Conservation (phyloP, 2,329 filamentous ascomycete species). For the Paecilomyces sp. region DNA sequence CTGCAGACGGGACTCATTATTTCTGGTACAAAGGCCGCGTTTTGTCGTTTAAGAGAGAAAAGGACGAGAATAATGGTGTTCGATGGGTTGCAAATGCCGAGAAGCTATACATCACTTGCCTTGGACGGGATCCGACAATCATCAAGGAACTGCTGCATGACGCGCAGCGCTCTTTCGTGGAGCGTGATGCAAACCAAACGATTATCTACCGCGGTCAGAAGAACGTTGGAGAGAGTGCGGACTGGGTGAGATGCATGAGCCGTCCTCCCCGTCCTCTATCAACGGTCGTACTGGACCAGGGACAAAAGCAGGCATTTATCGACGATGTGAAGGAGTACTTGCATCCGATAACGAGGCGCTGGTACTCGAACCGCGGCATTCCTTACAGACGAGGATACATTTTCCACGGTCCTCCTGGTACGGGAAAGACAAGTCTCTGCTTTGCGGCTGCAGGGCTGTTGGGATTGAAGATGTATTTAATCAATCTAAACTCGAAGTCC, state of each 20-base stretch:
- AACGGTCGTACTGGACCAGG: constrained; percentile 47
- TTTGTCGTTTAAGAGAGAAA: constrained; percentile 33
- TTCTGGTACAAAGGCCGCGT: constrained; percentile 59
- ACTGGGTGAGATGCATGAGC: constrained; percentile 31
- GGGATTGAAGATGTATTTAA: constrained; percentile 64
- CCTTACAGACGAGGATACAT: constrained; percentile 81
- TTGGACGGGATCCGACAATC: constrained; percentile 26
- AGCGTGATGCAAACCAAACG: constrained; percentile 27
- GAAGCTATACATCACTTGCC: constrained; percentile 25
- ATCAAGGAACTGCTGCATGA: constrained; percentile 28
- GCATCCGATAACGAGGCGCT: constrained; percentile 49
- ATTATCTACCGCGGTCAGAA: constrained; percentile 31
- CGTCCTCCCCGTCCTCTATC: constrained; percentile 45
- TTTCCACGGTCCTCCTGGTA: constrained; percentile 72
- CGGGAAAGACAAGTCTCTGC: constrained; percentile 68
- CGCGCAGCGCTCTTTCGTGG: constrained; percentile 28
- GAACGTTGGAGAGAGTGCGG: constrained; percentile 10
- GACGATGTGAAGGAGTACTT: constrained; percentile 52
- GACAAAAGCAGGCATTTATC: constrained; percentile 44
- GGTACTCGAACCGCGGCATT: constrained; percentile 77
- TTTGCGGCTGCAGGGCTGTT: constrained; percentile 65
- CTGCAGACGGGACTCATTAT: constrained; percentile 58
- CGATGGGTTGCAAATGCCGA: constrained; percentile 19
- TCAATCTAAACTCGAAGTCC: constrained; percentile 56
- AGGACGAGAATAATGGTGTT: constrained; percentile 14